Evolutionary conservation across 148 eudicot species (phyloP), one percentile per base, ranked within the genome.

Genomic region (Dianthus caryophyllus): DNA sequence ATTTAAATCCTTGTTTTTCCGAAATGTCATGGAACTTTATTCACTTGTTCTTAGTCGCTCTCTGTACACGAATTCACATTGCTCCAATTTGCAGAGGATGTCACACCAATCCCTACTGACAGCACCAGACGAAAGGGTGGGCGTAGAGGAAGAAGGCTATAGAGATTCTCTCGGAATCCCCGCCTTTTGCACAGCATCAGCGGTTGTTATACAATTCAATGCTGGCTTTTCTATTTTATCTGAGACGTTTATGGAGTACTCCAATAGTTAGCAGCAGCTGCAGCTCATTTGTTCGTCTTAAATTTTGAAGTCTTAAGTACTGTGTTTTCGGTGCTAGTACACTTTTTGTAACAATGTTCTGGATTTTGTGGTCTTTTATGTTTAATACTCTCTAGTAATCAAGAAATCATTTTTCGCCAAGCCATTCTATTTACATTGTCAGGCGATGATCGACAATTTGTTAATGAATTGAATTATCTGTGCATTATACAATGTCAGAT

Each of bases 91-190:
- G 33, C 64, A 60, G 64, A 60, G 64, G 64, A 60, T n/a, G 64
- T 60, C 26, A 60, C 64, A 36, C 64, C 64, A 20, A 20, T 60
- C 26, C 64, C 64, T 26, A 33, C 39, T 9, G 64, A 60, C 64
- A 60, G 64, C 21, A 60, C 64, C 46, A 60, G 64, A 18, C 33
- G 64, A 60, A 60, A 60, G 47, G 64, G 64, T 60, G 64, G 64
- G 7, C 46, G 64, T 1, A 60, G 47, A 60, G 64, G 64, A 60
- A 36, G 64, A 60, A 36, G 64, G 64, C 26, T 60, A 20, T 60
- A 60, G 29, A 44, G 18, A 60, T 15, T 38, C 46, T 30, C 21
- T 18, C 64, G 20, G 31, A 46, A 59, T 18, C 36, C 36, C 13
- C 16, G 36, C 36, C 33, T 26, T 29, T 12, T 15, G 44, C 25